A percentile compares a stretch with the other conserved stretches of the same genome.
Conservation (phyloP, 83 land plant species). For the Diphasiastrum complanatum region DNA sequence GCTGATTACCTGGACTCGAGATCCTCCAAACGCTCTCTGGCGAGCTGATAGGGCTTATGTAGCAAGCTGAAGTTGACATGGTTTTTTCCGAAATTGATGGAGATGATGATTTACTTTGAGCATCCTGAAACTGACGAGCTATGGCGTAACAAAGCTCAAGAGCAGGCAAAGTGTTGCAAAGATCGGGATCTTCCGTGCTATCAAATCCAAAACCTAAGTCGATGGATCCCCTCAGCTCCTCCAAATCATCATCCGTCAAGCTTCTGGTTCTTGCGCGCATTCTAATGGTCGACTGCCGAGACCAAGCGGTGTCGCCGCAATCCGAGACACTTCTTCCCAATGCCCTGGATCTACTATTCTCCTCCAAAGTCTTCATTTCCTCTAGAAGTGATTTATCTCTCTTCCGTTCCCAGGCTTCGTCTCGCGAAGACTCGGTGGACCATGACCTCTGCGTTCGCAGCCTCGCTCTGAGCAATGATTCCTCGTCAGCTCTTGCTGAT, state of each 20-base stretch:
- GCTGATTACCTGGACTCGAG: not conserved
- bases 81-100: not conserved
- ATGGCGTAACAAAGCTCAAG: not conserved
- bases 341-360: not conserved
- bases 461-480: not conserved
- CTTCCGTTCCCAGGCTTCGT: not conserved
- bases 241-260: constrained; percentile 2
- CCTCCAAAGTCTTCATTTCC: not conserved
- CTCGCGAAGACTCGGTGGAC: not conserved
- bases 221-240: not conserved
- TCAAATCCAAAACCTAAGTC: not conserved
- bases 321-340: not conserved
- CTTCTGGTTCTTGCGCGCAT: not conserved
- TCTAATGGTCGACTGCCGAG: not conserved
- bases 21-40: not conserved
- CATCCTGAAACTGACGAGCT: not conserved
- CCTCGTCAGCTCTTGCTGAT: too few species aligned
- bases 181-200: not conserved
- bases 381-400: not conserved
- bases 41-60: not conserved
- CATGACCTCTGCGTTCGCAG: constrained; percentile 1
- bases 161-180: not conserved
- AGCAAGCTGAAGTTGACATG: not conserved
- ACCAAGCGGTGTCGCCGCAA: not conserved
- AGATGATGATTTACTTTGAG: not conserved